These are phyloP conservation scores for Pichia paraexigua DNA, from an alignment of 805 yeast species.

Conservation along the genomic window DNA sequence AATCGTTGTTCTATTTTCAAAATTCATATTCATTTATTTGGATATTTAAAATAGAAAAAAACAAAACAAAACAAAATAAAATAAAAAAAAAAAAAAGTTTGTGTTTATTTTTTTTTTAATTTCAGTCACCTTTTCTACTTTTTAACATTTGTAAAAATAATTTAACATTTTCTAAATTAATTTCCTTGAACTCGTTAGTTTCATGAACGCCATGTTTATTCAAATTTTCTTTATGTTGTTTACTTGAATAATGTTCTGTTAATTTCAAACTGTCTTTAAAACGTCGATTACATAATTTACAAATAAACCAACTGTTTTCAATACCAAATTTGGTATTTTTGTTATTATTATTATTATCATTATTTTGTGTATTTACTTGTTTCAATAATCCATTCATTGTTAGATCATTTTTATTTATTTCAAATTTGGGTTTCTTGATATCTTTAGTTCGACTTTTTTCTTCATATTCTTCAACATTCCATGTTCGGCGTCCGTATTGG, in stretches of 20 bases:
- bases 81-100: background rate
- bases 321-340: no score
- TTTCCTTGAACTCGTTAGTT: constrained; percentile 25
- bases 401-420: background rate
- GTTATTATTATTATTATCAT: background rate
- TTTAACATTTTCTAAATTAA: constrained; percentile 44
- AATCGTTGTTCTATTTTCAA: constrained; percentile 25
- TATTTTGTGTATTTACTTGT: constrained; percentile 1
- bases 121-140: background rate
- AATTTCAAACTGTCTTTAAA: constrained; percentile 77
- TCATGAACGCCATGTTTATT: constrained; percentile 20
- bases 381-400: constrained; percentile 13
- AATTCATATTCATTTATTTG: background rate
- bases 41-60: background rate
- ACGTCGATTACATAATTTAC: constrained; percentile 72
- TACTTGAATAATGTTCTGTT: constrained; percentile 76
- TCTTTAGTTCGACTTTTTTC: constrained; percentile 7
- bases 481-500: constrained; percentile 52
- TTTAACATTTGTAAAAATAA: constrained; percentile 9
- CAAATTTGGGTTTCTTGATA: background rate
- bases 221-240: constrained; percentile 48
- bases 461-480: constrained; percentile 66
- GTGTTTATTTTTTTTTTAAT: background rate
- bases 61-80: background rate
- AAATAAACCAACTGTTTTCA: constrained; percentile 71